Evolutionary conservation across 2,329 filamentous ascomycete genomes (phyloP), one percentile per base, ranked within the genome.

Genomic region (Zasmidium citrigriseum): DNA sequence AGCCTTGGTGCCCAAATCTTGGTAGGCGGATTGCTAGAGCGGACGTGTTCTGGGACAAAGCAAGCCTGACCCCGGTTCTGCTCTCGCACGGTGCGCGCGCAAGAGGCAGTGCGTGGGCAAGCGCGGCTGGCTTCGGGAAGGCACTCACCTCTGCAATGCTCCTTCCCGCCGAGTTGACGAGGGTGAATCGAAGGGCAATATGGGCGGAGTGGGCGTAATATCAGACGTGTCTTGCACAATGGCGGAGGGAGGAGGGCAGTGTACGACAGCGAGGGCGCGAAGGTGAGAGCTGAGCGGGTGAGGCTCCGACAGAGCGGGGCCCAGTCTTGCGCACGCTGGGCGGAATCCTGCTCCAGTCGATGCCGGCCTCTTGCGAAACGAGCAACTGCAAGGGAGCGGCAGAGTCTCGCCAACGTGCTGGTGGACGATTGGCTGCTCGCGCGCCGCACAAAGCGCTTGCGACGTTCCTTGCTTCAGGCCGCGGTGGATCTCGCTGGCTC

Each of bases 41-140:
- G 38, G 52, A 22, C 24, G 52, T 54, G 52, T 21, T 54, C 52
- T 47, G 27, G 52, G 52, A 54, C 52, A 41, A 54, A 54, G 52
- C 52, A 29, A 29, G 34, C 34, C 50, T 12, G 21, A 45, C 50
- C 50, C 50, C 50, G 22, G 52, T 54, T 2, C 34, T 41, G 5
- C 14, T n/a, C 34, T 16, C 34, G 34, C 34, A 41, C 34, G 34
- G 34, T 41, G 34, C 34, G 34, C 34, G 34, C 18, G 34, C 34
- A n/a, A 41, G 34, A 41, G 34, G 34, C 34, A 41, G 34, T 41
- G 34, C 34, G 34, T 16, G 18, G 4, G 34, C 14, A 4, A n/a
- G 16, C 18, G 7, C 7, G 34, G 34, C 7, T 41, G 34, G 5
- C 16, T 11, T n/a, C 34, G 34, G 34, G 7, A 41, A 4, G 14